These are phyloP conservation scores for Lactifluus subvellereus DNA, from an alignment of 768 basidiomycete genomes.

Conservation along the genomic window DNA sequence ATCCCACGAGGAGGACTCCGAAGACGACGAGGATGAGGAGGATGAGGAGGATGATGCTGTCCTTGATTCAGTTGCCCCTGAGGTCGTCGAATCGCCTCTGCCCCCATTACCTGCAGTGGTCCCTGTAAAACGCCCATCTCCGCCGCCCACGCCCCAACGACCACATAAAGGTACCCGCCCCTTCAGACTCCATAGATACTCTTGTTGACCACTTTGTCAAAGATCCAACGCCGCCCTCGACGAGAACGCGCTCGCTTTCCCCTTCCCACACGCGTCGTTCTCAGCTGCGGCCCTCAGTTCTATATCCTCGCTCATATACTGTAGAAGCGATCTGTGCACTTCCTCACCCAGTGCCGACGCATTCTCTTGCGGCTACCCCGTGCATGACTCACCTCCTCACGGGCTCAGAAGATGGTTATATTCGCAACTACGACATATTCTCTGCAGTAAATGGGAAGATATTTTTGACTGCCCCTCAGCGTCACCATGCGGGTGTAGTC, in stretches of 20 bases:
- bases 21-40: conserved; percentile 35
- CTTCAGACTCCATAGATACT: not conserved
- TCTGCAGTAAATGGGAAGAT: conserved; percentile 81
- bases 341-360: conserved; percentile 82
- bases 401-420: conserved; percentile 90
- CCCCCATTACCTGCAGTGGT: conserved; percentile 29
- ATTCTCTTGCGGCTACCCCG: conserved; percentile 77
- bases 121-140: conserved; percentile 30
- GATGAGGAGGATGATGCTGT: conserved; percentile 51
- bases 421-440: conserved; percentile 90
- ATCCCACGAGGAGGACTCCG: conserved; percentile 28
- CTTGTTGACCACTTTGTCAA: not conserved
- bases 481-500: conserved; percentile 84
- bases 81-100: conserved; percentile 34
- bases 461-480: conserved; percentile 81
- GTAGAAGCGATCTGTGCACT: conserved; percentile 91
- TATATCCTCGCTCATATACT: conserved; percentile 58
- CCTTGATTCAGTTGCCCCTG: conserved; percentile 31
- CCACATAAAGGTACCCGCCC: conserved; percentile 10
- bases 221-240: conserved; percentile 35
- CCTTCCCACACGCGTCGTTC: conserved; percentile 51
- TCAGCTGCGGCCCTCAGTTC: conserved; percentile 33
- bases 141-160: conserved; percentile 26
- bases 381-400: conserved; percentile 89
- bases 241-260: conserved; percentile 39